phyloP scores from a whole-genome alignment of 73 alveolate species.

The Uronychia setigera region DNA sequence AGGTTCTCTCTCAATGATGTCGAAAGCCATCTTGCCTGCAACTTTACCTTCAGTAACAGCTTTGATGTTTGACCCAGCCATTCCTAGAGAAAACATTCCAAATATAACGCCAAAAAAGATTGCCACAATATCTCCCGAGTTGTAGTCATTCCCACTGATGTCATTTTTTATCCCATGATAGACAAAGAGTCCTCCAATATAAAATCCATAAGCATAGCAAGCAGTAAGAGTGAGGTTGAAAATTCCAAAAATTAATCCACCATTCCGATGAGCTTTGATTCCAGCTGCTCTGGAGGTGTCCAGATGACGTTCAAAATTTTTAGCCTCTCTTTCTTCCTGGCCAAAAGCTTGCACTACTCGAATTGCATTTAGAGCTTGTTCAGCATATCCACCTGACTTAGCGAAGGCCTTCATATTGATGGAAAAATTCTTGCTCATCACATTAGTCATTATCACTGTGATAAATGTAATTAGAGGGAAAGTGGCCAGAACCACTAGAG shows the following conservation, averaged over 20 bases:
- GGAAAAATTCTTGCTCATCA: conserved; percentile 48
- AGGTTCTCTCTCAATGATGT: conserved; percentile 70
- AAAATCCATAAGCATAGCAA: conserved; percentile 36
- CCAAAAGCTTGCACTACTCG: conserved; percentile 77
- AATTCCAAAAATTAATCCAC: conserved; percentile 29
- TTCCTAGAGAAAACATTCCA: conserved; percentile 72
- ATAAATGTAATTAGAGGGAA: conserved; percentile 51
- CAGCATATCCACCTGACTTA: conserved; percentile 74
- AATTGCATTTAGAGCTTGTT: conserved; percentile 78
- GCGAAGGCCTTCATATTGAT: conserved; percentile 53
- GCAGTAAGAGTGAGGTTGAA: conserved; percentile 16
- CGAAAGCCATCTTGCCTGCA: conserved; percentile 63
- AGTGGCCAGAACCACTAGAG: conserved; percentile 55
- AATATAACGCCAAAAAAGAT: conserved; percentile 67
- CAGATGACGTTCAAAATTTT: conserved; percentile 27
- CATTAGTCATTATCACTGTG: conserved; percentile 11
- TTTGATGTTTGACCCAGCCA: conserved; percentile 66
- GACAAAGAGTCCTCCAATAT: conserved; percentile 29
- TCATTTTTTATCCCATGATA: conserved; percentile 11
- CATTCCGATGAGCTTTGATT: conserved; percentile 18
- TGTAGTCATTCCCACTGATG: conserved; percentile 43
- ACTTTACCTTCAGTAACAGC: conserved; percentile 71
- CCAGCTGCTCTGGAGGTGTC: conserved; percentile 42
- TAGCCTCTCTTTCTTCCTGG: conserved; percentile 24
- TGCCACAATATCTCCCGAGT: conserved; percentile 71